Base-by-base conservation (phyloP, 1,284 basidiomycete genomes). In the Sporisorium reilianum region DNA sequence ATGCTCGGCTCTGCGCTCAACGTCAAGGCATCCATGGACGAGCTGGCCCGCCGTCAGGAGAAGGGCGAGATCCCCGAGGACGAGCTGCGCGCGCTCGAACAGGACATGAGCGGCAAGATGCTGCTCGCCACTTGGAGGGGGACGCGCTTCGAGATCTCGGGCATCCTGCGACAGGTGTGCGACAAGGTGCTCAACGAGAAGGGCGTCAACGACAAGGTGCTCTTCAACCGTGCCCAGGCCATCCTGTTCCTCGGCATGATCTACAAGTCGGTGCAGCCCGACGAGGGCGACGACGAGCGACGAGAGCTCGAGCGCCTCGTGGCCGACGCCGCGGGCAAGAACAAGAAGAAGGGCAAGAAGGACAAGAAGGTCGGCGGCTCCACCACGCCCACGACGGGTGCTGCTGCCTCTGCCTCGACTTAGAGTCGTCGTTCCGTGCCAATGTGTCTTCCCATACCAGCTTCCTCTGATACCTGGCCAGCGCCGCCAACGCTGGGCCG, bases 71-170 rank as follows among this genome's bases (percentile, higher is more conserved):
- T 93, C 78, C 94, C 95, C 60, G 91, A 96, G 83, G 85, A 85
- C 26, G 85, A 86, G 73, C 73, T 85, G 22, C 89, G 91, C 62
- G 91, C 92, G 20, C 86, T 99, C 48, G 96, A 98, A 85, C 91
- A 93, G 88, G 97, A 99, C 80, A 89, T 99, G 79, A 96, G 93
- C 18, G 94, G 94, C 66, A 97, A 95, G 87, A 80, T 83, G 81
- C 77, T 81, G 16, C 72, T 81, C 9, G 78, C 79, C 18, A 80
- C 79, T 0, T 81, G 77, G 77, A 63, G 77, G 40, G 79, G 79
- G 30, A 79, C 79, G 18, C 75, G 79, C 40, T 78, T 75, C 67
- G 83, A 84, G 68, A 78, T 84, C 28, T 78, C 60, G 38, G 64
- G 74, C 49, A 79, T 84, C 23, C 64, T 84, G 41, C 58, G 82